Evolutionary conservation across 164 flowering plant genomes (phyloP).

Genomic region (Taxillus chinensis): DNA sequence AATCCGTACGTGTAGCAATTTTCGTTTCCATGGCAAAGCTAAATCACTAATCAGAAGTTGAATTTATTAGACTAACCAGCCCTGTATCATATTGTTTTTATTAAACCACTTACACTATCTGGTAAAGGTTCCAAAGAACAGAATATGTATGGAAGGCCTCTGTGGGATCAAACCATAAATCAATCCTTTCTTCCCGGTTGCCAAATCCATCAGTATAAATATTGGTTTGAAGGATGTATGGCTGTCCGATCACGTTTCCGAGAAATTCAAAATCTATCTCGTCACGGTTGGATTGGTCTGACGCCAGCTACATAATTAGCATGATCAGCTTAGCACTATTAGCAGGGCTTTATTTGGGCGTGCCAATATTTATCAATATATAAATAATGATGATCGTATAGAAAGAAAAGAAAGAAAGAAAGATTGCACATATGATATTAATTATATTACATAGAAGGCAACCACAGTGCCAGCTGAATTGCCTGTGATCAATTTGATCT

Average conservation of each 20-base stretch:
- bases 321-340: no score
- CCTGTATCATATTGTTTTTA: no score
- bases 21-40: no score
- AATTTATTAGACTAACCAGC: no score
- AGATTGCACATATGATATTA: conserved; percentile 6
- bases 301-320: conserved; percentile 38
- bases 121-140: conserved; percentile 73
- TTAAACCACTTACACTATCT: conserved; percentile 62
- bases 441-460: conserved; percentile 55
- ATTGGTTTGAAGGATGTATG: conserved; percentile 74
- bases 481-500: conserved; percentile 68
- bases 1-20: no score
- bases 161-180: conserved; percentile 91
- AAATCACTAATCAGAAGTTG: no score
- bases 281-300: conserved; percentile 66
- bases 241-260: conserved; percentile 70
- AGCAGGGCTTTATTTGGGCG: no score
- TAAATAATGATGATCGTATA: background rate
- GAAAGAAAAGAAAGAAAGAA: background rate
- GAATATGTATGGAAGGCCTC: conserved; percentile 78
- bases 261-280: conserved; percentile 87
- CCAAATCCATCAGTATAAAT: conserved; percentile 66
- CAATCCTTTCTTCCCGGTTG: conserved; percentile 65
- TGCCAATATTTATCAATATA: background rate
- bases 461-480: conserved; percentile 80